Evolutionary conservation across 306 rosid genomes (phyloP).

Genomic region (Phaseolus lunatus): DNA sequence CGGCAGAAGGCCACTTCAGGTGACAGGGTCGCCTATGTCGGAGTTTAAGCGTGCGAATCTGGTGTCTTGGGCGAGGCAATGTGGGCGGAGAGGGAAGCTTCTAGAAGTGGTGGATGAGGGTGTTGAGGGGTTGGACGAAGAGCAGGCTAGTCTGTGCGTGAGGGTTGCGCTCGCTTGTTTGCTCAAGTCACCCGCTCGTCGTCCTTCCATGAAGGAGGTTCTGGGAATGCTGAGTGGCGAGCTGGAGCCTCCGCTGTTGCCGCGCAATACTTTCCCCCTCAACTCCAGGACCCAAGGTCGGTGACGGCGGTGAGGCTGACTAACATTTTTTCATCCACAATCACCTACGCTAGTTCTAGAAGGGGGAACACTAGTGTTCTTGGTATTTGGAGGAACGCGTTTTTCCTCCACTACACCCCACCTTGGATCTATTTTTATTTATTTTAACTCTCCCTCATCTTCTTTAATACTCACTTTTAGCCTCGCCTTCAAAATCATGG

Average conservation of each 20-base stretch:
- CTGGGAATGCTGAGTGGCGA: conserved; percentile 75
- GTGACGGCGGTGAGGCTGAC: too few species aligned
- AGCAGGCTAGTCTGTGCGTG: conserved; percentile 75
- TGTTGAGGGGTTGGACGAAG: conserved; percentile 54
- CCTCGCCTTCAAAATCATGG: conserved; percentile 39
- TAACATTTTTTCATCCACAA: too few species aligned
- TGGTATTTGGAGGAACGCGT: not conserved
- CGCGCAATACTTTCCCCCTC: not conserved
- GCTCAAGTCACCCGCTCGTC: conserved; percentile 66
- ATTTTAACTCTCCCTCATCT: conserved; percentile 25
- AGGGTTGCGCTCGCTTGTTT: conserved; percentile 78
- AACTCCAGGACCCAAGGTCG: not conserved
- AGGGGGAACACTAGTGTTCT: not conserved
- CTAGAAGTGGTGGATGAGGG: conserved; percentile 69
- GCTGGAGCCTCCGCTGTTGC: conserved; percentile 36
- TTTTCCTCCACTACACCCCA: too few species aligned
- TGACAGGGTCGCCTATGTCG: conserved; percentile 66
- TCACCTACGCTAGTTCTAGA: too few species aligned
- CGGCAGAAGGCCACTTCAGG: conserved; percentile 87
- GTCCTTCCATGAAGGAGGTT: conserved; percentile 87
- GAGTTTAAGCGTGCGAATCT: conserved; percentile 82
- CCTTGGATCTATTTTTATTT: not conserved
- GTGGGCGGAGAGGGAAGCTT: conserved; percentile 79
- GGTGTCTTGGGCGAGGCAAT: conserved; percentile 80
- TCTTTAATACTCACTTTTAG: conserved; percentile 49